These are phyloP conservation scores for Ustilago lituana DNA, from an alignment of 1,284 basidiomycete genomes.

Conservation along the genomic window DNA sequence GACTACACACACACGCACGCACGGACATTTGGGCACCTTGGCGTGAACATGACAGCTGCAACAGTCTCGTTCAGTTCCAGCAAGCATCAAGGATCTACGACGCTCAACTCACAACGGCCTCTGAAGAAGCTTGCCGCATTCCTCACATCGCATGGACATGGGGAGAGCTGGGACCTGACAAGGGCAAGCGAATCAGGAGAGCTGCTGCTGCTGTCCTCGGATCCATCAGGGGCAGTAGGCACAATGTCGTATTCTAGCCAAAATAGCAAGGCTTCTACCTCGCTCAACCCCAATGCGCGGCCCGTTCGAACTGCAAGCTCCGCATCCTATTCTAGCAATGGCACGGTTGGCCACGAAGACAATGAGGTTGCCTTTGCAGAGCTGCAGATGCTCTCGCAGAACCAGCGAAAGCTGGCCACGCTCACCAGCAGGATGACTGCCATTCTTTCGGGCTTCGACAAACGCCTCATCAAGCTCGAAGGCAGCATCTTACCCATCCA, in stretches of 20 bases:
- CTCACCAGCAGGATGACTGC: conserved; percentile 68
- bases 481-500: conserved; percentile 66
- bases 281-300: neutral
- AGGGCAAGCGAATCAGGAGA: neutral
- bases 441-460: conserved; percentile 68
- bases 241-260: conserved; percentile 27
- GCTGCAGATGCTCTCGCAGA: conserved; percentile 68
- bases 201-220: neutral
- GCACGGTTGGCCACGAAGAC: conserved; percentile 30
- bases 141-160: no score
- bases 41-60: neutral
- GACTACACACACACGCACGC: no score
- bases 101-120: neutral
- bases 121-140: no score
- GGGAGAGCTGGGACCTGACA: neutral
- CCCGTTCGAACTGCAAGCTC: conserved; percentile 9
- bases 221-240: neutral
- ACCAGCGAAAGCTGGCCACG: conserved; percentile 66
- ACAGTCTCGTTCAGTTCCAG: no score
- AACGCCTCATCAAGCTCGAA: conserved; percentile 66
- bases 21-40: conserved; percentile 5
- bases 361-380: conserved; percentile 66
- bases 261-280: conserved; percentile 23
- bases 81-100: no score
- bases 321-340: conserved; percentile 8